Evolutionary conservation across 352 stramenopile species (phyloP).

Genomic region (Hyphochytrium catenoides): DNA sequence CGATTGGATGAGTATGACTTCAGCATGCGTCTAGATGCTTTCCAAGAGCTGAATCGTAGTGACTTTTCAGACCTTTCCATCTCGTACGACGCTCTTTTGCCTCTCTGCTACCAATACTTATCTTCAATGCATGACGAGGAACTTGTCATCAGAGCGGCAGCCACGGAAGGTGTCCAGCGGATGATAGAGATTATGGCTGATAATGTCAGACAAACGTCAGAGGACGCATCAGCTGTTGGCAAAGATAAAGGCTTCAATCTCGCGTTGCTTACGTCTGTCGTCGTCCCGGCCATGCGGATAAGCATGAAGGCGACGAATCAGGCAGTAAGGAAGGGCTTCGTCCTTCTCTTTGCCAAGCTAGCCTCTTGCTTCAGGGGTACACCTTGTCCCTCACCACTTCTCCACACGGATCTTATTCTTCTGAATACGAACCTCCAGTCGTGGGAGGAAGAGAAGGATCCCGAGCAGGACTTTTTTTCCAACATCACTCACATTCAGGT

Average conservation of each 20-base stretch:
- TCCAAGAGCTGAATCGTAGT: constrained; percentile 29
- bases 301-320: constrained; percentile 48
- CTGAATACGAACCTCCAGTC: constrained; percentile 20
- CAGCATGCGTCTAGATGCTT: constrained; percentile 36
- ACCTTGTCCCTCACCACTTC: no score
- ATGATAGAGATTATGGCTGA: no score
- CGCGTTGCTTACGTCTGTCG: constrained; percentile 54
- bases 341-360: constrained; percentile 43
- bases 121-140: constrained; percentile 6
- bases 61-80: constrained; percentile 9
- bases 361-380: constrained; percentile 21
- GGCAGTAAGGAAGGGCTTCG: constrained; percentile 49
- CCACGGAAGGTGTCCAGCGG: constrained; percentile 4
- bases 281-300: constrained; percentile 59
- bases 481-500: constrained; percentile 96
- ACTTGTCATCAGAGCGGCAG: constrained; percentile 3
- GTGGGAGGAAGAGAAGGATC: constrained; percentile 23
- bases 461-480: constrained; percentile 93
- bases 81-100: constrained; percentile 23
- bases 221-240: no score
- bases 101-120: no score
- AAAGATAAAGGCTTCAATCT: no score
- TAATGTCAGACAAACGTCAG: no score
- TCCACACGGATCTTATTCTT: constrained; percentile 34
- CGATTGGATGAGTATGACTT: constrained; percentile 57